A percentile compares a stretch with the other conserved stretches of the same genome.
Conservation (phyloP, 2,329 filamentous ascomycete species). For the Botrytis galanthina region DNA sequence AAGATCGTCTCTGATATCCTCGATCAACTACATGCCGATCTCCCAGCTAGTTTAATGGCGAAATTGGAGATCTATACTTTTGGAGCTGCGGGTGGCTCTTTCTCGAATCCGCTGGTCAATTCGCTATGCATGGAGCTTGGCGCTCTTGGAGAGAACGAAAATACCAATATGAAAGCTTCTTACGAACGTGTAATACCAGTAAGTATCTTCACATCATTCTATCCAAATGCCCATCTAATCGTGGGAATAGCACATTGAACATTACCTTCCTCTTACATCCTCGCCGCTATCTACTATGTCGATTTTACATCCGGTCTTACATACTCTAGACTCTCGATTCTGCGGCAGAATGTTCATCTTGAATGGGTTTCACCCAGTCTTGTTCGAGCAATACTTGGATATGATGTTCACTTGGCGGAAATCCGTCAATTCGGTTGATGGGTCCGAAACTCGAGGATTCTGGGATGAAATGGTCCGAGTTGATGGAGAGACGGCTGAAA, state of each 20-base stretch:
- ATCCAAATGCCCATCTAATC: neutral
- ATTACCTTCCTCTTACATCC: slow-evolving; percentile 55
- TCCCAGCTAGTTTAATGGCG: slow-evolving; percentile 58
- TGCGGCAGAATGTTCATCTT: slow-evolving; percentile 40
- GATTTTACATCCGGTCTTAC: slow-evolving; percentile 66
- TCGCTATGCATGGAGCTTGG: neutral
- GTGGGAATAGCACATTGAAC: slow-evolving; percentile 66
- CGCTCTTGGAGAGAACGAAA: neutral
- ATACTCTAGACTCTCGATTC: slow-evolving; percentile 19
- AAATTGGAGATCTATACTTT: slow-evolving; percentile 76
- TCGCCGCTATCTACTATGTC: slow-evolving; percentile 63
- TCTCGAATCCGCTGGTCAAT: slow-evolving; percentile 63
- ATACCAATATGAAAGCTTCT: slow-evolving; percentile 7
- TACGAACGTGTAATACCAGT: slow-evolving; percentile 22
- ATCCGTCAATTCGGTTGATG: neutral
- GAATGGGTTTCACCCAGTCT: slow-evolving; percentile 15
- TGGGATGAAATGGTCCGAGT: slow-evolving; percentile 23
- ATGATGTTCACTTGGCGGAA: slow-evolving; percentile 12
- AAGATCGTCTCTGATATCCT: slow-evolving; percentile 68
- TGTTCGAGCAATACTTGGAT: slow-evolving; percentile 24
- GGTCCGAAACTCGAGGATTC: neutral
- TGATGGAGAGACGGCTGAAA: slow-evolving; percentile 25
- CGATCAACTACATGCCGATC: slow-evolving; percentile 70
- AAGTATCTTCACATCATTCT: neutral
- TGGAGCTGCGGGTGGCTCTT: slow-evolving; percentile 73